These are phyloP conservation scores for Arthrobotrys pseudoclavata DNA, from an alignment of 2,329 filamentous ascomycete genomes.

Conservation along the genomic window DNA sequence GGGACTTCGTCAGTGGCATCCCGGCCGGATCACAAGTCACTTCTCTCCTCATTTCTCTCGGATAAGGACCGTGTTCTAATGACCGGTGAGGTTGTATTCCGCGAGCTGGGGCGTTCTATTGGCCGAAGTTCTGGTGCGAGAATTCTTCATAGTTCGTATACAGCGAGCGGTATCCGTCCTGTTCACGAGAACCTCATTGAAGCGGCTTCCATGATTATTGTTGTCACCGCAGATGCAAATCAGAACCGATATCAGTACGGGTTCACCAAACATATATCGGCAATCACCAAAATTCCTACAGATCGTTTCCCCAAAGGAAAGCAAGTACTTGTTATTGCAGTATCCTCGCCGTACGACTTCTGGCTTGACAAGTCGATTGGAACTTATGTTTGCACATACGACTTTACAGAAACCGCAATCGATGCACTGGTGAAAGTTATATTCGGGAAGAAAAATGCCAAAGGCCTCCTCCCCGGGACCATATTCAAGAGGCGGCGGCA, in stretches of 20 bases:
- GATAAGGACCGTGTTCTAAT: conserved; percentile 75
- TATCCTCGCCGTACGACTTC: conserved; percentile 97
- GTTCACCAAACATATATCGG: conserved; percentile 94
- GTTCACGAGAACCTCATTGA: conserved; percentile 76
- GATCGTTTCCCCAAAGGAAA: conserved; percentile 82
- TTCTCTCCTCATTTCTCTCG: conserved; percentile 60
- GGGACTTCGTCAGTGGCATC: conserved; percentile 49
- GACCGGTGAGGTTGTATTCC: conserved; percentile 93
- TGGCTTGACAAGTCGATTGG: conserved; percentile 79
- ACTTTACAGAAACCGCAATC: conserved; percentile 70
- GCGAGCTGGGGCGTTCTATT: conserved; percentile 88
- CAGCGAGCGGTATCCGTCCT: conserved; percentile 76
- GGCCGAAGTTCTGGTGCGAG: conserved; percentile 82
- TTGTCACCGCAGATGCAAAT: conserved; percentile 90
- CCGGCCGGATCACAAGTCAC: conserved; percentile 42
- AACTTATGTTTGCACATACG: conserved; percentile 66
- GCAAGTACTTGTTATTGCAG: conserved; percentile 88
- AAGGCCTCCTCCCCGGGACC: conserved; percentile 62
- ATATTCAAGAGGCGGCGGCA: conserved; percentile 62
- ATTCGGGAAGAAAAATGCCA: conserved; percentile 67
- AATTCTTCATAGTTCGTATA: conserved; percentile 91
- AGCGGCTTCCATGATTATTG: conserved; percentile 73
- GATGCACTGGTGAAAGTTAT: conserved; percentile 71
- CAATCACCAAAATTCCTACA: conserved; percentile 89
- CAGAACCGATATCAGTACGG: conserved; percentile 93